A percentile compares a stretch with the other conserved stretches of the same genome.
These are phyloP conservation scores for Olyra latifolia DNA, from an alignment of 176 grass and related monocot species.

Conservation along the genomic window DNA sequence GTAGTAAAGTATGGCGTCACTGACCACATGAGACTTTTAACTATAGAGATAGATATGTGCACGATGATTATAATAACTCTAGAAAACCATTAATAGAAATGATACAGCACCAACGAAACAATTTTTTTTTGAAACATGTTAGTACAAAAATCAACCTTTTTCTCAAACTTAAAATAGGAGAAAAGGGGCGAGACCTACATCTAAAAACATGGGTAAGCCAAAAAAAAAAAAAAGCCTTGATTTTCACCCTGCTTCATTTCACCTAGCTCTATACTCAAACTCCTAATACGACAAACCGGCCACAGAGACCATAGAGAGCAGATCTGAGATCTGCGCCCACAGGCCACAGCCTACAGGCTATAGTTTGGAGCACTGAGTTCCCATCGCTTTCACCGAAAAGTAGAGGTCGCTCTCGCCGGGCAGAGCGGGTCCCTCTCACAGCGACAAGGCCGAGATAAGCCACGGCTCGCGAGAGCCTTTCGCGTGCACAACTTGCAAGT, in stretches of 20 bases:
- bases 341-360: no score
- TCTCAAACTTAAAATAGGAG: neutral
- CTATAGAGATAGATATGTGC: no score
- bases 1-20: no score
- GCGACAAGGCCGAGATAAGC: neutral
- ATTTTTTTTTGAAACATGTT: no score
- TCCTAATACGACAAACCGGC: neutral
- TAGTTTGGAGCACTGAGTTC: neutral
- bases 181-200: neutral
- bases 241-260: neutral
- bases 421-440: neutral
- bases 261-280: neutral
- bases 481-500: neutral
- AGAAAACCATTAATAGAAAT: no score
- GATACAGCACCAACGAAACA: no score
- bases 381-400: constrained; percentile 47
- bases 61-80: no score
- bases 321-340: constrained; percentile 45
- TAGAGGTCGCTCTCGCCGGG: neutral
- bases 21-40: no score
- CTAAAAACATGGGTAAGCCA: no score
- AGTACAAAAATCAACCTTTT: neutral
- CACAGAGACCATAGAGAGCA: neutral
- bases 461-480: neutral
- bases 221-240: neutral